Evolutionary conservation across 176 grass and related monocot genomes (phyloP).

Genomic region (Zea luxurians): DNA sequence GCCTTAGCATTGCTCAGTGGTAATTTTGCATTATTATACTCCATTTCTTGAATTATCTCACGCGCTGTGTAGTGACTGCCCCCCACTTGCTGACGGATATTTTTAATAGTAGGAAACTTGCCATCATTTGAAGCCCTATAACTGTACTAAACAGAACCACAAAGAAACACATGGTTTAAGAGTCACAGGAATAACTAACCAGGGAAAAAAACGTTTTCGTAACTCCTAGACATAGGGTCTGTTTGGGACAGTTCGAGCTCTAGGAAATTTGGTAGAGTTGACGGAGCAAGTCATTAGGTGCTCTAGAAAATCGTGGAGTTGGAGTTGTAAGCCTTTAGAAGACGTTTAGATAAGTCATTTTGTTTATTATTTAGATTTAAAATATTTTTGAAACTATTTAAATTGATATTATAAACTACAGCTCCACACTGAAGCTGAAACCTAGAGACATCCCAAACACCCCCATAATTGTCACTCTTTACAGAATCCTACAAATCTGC

Average conservation of each 20-base stretch:
- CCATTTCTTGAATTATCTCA: conserved; percentile 59
- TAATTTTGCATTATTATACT: conserved; percentile 41
- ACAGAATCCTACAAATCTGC: neutral
- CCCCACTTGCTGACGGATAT: conserved; percentile 42
- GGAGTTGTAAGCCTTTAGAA: too few relatives aligned
- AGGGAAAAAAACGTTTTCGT: neutral
- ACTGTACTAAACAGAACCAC: conserved; percentile 50
- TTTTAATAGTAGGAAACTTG: conserved; percentile 36
- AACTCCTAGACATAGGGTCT: neutral
- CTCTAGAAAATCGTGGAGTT: too few relatives aligned
- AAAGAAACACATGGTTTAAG: conserved; percentile 29
- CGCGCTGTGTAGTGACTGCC: conserved; percentile 48
- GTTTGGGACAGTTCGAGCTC: too few relatives aligned
- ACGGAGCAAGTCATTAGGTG: too few relatives aligned
- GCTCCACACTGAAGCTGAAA: too few relatives aligned
- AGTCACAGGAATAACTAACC: neutral
- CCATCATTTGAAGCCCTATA: conserved; percentile 59
- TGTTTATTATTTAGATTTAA: too few relatives aligned
- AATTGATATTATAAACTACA: too few relatives aligned
- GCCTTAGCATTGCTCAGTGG: conserved; percentile 17
- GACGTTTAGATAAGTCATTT: too few relatives aligned
- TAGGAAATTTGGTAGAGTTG: too few relatives aligned
- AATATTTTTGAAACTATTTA: too few relatives aligned
- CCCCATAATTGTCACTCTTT: neutral
- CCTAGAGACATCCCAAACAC: too few relatives aligned